These are phyloP conservation scores for Trypanosoma scelopori DNA, from an alignment of 208 protist species.

Conservation along the genomic window DNA sequence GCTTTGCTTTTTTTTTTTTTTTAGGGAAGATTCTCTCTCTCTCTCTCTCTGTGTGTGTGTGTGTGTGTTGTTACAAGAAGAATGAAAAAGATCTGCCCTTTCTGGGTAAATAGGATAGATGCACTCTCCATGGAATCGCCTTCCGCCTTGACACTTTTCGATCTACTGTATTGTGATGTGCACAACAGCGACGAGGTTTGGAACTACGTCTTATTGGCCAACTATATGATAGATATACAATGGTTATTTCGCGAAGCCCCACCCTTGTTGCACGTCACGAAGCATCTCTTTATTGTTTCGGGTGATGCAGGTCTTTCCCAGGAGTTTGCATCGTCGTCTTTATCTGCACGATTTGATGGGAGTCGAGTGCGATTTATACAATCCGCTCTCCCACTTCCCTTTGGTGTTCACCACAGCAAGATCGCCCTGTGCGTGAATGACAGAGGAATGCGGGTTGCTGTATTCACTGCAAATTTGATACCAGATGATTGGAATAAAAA, in stretches of 20 bases:
- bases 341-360: background rate
- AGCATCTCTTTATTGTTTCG: slow-evolving; percentile 49
- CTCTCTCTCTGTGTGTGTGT: background rate
- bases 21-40: background rate
- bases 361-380: slow-evolving; percentile 52
- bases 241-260: slow-evolving; percentile 57
- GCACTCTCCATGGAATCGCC: slow-evolving; percentile 21
- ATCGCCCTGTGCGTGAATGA: slow-evolving; percentile 57
- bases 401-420: slow-evolving; percentile 88
- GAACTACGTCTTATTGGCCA: slow-evolving; percentile 55
- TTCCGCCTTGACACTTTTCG: slow-evolving; percentile 31
- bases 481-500: slow-evolving; percentile 67
- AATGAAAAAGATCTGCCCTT: slow-evolving; percentile 30
- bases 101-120: slow-evolving; percentile 56
- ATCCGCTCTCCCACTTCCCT: slow-evolving; percentile 65
- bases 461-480: slow-evolving; percentile 80
- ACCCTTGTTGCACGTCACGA: slow-evolving; percentile 30
- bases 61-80: background rate
- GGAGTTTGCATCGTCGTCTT: slow-evolving; percentile 18
- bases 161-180: slow-evolving; percentile 54
- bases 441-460: slow-evolving; percentile 53
- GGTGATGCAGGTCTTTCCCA: slow-evolving; percentile 48
- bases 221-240: slow-evolving; percentile 70
- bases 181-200: slow-evolving; percentile 45
- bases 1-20: too few relatives aligned